Base-by-base conservation (phyloP, 345 rosid species). In the Barbarea vulgaris region DNA sequence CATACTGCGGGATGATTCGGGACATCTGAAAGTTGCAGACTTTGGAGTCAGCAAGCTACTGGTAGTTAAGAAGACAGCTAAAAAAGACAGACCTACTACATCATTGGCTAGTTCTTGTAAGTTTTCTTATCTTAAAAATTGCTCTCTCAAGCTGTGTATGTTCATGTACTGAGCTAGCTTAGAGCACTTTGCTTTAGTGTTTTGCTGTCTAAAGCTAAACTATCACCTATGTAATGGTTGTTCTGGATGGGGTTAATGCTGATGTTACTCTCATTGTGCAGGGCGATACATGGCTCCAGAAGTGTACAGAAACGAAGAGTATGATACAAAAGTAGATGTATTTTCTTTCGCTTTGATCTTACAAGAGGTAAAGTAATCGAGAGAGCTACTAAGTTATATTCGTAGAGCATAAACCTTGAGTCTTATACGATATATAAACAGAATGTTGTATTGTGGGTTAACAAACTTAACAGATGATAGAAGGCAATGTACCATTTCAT, bases 1-100 rank as follows among this genome's bases (percentile, higher is more conserved):
- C 85, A 87, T 95, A 79, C 74, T 95, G 84, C 85, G 90, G 80
- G 99, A 95, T 76, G 97, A 92, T 84, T 79, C 97, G 61, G 96
- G 97, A 50, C 92, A 87, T 84, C 88, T 95, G 72, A 95, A 95
- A 84, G 99, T 95, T 62, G 97, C 99, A 44, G 96, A 92, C 77
- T 95, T 95, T 80, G 99, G 96, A 77, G 93, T 89, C 55, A 94
- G 98, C 83, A 88, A 85, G 89, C 81, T 91, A 58, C 87, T 88
- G 61, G 87, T 79, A 78, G 81, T 86, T 77, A 81, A 84, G 67
- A 86, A 84, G 25, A 86, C 83, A 37, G 86, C 84, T 57, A 85
- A 84, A 79, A 89, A 87, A 77, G 90, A 88, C 67, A 82, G 47
- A 64, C 83, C 87, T 64, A 51, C 79, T 39, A 82, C 84, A 67